Conservation (phyloP, 1,284 basidiomycete species). For the Ganoderma multipileum region DNA sequence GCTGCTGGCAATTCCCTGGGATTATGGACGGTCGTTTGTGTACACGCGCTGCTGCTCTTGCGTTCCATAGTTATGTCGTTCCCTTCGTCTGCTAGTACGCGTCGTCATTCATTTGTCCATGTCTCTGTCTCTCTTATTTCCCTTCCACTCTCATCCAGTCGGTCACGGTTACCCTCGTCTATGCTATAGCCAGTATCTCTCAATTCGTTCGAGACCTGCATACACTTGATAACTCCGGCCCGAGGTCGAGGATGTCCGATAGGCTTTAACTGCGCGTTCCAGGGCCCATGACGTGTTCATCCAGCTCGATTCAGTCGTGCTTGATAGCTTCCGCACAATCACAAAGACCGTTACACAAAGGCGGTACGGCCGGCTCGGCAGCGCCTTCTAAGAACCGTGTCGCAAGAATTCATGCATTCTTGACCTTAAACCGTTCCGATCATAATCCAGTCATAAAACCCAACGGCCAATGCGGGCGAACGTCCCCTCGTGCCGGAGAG, state of each 20-base stretch:
- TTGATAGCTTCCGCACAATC: neutral
- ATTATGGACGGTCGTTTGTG: slow-evolving; percentile 37
- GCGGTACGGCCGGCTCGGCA: neutral
- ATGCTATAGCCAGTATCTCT: slow-evolving; percentile 31
- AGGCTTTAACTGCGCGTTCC: neutral
- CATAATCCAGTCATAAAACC: slow-evolving; percentile 2
- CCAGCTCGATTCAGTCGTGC: neutral
- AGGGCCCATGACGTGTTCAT: neutral
- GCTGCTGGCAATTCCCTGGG: slow-evolving; percentile 35
- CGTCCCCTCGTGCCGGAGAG: neutral
- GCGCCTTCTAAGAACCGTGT: neutral
- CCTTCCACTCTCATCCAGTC: slow-evolving; percentile 15
- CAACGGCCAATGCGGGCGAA: neutral
- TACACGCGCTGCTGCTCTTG: slow-evolving; percentile 37
- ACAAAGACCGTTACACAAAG: neutral
- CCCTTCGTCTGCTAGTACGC: slow-evolving; percentile 29
- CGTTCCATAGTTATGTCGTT: slow-evolving; percentile 34
- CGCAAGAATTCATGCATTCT: neutral
- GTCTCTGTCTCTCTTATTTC: slow-evolving; percentile 10
- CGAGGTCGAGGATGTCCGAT: neutral
- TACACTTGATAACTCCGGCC: slow-evolving; percentile 1
- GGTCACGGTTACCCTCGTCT: slow-evolving; percentile 26
- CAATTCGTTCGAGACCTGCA: slow-evolving; percentile 13
- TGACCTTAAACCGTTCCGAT: neutral
- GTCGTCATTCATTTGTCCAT: slow-evolving; percentile 14